Conservation (phyloP, 83 land plant genomes). For the Picea abies region DNA sequence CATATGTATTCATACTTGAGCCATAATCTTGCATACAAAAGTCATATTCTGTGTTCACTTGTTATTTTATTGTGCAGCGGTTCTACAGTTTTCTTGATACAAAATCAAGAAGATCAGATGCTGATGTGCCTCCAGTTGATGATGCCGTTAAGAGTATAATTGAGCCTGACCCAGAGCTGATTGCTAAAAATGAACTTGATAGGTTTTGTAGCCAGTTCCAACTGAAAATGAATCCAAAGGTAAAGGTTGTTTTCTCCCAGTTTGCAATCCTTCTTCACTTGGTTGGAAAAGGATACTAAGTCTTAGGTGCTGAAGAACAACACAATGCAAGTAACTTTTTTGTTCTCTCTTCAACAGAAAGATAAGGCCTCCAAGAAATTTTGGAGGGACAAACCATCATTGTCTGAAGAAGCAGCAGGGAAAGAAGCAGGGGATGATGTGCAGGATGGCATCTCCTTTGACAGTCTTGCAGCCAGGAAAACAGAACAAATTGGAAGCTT, state of each 20-base stretch:
- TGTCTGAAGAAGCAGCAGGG: conserved; percentile 33
- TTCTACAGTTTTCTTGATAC: conserved; percentile 74
- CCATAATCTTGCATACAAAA: not conserved
- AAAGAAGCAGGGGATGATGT: conserved; percentile 18
- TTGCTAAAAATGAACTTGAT: conserved; percentile 48
- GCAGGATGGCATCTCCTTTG: conserved; percentile 28
- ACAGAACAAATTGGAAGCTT: conserved; percentile 71
- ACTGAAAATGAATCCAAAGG: conserved; percentile 70
- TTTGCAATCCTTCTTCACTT: not conserved
- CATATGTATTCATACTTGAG: not conserved
- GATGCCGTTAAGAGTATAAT: conserved; percentile 54
- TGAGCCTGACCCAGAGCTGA: conserved; percentile 70
- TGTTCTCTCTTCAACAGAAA: conserved; percentile 45
- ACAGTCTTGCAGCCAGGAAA: conserved; percentile 33
- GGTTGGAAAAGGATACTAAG: not conserved
- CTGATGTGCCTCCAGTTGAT: conserved; percentile 85
- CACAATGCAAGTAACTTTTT: not conserved
- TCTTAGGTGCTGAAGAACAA: conserved; percentile 6
- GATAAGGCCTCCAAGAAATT: conserved; percentile 50
- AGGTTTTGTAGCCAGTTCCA: conserved; percentile 46
- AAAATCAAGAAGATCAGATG: conserved; percentile 68
- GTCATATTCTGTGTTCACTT: conserved; percentile 3
- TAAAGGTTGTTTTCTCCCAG: conserved; percentile 1
- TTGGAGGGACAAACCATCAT: conserved; percentile 59
- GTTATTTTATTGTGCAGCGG: conserved; percentile 43